phyloP scores from a whole-genome alignment of 495 filamentous ascomycete species.

The Aspergillus heteromorphus region DNA sequence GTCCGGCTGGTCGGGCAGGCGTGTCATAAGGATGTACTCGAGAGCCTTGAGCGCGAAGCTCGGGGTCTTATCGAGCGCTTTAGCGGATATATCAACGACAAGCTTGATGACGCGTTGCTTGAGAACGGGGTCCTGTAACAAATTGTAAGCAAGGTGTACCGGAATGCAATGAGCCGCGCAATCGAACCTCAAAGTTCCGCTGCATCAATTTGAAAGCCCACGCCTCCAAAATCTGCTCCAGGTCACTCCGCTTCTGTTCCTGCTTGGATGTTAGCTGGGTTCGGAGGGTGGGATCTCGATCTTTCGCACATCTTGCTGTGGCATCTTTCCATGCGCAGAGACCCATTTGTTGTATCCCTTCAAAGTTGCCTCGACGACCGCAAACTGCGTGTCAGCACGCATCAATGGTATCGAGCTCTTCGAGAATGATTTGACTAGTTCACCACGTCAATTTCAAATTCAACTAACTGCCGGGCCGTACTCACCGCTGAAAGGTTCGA shows the following conservation, averaged over 20 bases:
- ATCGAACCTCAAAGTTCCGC: slow-evolving; percentile 63
- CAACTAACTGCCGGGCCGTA: slow-evolving; percentile 1
- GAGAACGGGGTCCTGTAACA: slow-evolving; percentile 70
- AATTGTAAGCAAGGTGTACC: background rate
- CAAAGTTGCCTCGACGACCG: slow-evolving; percentile 83
- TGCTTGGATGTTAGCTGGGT: slow-evolving; percentile 23
- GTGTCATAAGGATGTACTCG: slow-evolving; percentile 81
- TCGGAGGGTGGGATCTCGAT: background rate
- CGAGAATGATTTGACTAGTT: slow-evolving; percentile 63
- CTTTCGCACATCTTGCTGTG: slow-evolving; percentile 47
- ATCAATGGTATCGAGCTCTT: slow-evolving; percentile 73
- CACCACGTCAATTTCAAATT: slow-evolving; percentile 23
- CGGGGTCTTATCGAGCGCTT: slow-evolving; percentile 69
- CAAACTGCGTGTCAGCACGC: slow-evolving; percentile 80
- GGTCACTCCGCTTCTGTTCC: slow-evolving; percentile 53
- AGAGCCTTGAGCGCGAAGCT: slow-evolving; percentile 80
- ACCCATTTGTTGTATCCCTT: slow-evolving; percentile 88
- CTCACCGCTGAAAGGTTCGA: slow-evolving; percentile 64
- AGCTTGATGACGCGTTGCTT: slow-evolving; percentile 78
- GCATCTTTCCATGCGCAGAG: slow-evolving; percentile 45
- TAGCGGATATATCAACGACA: slow-evolving; percentile 78
- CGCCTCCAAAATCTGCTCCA: slow-evolving; percentile 65
- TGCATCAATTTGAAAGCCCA: slow-evolving; percentile 76
- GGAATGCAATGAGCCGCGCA: background rate
- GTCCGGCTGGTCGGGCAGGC: slow-evolving; percentile 61